These are phyloP conservation scores for Euphrasia confusa DNA, from an alignment of 257 asterid genomes.

Conservation along the genomic window DNA sequence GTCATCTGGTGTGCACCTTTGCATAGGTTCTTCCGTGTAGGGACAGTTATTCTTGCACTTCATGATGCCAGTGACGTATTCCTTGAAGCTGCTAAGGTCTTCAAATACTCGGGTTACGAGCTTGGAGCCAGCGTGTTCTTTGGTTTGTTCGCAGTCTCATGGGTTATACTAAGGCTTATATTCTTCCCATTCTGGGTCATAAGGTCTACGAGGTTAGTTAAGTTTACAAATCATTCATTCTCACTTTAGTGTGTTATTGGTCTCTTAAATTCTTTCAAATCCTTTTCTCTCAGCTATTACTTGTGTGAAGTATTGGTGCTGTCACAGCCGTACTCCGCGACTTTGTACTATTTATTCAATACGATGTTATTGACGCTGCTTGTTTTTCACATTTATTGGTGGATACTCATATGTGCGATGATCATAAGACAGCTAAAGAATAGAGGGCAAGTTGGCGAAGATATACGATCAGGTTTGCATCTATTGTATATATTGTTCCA, in stretches of 20 bases:
- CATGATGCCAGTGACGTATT: constrained; percentile 96
- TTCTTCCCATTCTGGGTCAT: constrained; percentile 87
- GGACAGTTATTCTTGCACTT: constrained; percentile 70
- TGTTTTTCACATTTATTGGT: constrained; percentile 91
- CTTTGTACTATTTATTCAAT: constrained; percentile 71
- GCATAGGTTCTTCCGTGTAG: constrained; percentile 76
- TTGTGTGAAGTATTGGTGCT: constrained; percentile 40
- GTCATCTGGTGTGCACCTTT: constrained; percentile 18
- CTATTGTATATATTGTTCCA: background rate
- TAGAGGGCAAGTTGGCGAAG: constrained; percentile 94
- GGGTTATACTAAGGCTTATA: constrained; percentile 79
- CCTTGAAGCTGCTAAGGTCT: constrained; percentile 90
- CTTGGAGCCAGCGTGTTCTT: constrained; percentile 78
- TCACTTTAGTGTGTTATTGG: background rate
- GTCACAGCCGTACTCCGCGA: constrained; percentile 31
- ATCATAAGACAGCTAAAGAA: constrained; percentile 72
- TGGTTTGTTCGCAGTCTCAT: constrained; percentile 78
- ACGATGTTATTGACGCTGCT: constrained; percentile 72
- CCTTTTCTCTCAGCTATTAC: constrained; percentile 51
- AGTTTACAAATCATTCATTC: constrained; percentile 12
- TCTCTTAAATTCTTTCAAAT: constrained; percentile 25
- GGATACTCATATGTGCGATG: constrained; percentile 86
- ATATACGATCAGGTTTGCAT: constrained; percentile 78
- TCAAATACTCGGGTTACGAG: constrained; percentile 81
- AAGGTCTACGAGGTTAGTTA: constrained; percentile 57